Percentiles rank a stretch among this genome's conserved stretches.
Conservation (phyloP, 179 eudicot genomes). For the Sideroxylon spinosum region DNA sequence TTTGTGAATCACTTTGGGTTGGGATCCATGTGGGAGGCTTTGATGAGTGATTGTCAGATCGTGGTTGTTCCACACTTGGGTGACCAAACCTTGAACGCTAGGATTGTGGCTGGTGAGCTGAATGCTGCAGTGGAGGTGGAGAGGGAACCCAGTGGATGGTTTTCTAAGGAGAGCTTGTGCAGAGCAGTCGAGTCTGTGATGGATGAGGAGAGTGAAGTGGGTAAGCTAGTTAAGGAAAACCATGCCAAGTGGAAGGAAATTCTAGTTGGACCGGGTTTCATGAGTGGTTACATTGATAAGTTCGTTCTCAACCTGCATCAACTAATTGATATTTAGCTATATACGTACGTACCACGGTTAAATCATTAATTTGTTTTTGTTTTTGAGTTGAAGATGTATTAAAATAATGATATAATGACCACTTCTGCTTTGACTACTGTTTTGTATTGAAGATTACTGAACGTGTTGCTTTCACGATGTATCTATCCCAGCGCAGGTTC, state of each 20-base stretch:
- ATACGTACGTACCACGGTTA: too few species aligned
- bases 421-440: too few species aligned
- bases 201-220: conserved; percentile 45
- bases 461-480: too few species aligned
- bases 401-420: too few species aligned
- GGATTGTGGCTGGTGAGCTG: conserved; percentile 50
- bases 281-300: conserved; percentile 44
- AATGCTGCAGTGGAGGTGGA: conserved; percentile 72
- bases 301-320: conserved; percentile 40
- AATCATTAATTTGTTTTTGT: too few species aligned
- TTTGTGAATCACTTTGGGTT: conserved; percentile 76
- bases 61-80: conserved; percentile 61
- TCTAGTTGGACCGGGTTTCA: conserved; percentile 34
- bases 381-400: too few species aligned
- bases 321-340: neutral
- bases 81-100: conserved; percentile 65
- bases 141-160: conserved; percentile 50
- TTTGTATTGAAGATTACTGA: too few species aligned
- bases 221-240: conserved; percentile 29
- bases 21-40: conserved; percentile 85
- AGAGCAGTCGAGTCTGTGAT: conserved; percentile 42
- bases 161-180: conserved; percentile 55
- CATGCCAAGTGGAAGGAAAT: conserved; percentile 50
- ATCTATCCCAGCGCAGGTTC: too few species aligned
- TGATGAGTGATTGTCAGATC: conserved; percentile 46